A percentile compares a stretch with the other conserved stretches of the same genome.
phyloP scores from a whole-genome alignment of 2,329 filamentous ascomycete species.

The Domatiomyces globalis region DNA sequence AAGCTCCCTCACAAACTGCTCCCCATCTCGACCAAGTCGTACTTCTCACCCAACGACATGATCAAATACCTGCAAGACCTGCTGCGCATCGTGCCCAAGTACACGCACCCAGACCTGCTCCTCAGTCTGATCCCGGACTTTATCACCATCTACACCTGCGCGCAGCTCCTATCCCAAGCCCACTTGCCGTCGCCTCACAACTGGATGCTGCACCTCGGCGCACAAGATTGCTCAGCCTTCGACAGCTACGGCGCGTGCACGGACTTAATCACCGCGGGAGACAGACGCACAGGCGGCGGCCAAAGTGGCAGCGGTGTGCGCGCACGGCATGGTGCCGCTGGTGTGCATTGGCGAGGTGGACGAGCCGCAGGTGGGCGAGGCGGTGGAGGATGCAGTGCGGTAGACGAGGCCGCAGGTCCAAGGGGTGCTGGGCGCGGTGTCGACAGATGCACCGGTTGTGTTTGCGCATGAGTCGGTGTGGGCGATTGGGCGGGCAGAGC shows the following conservation, averaged over 20 bases:
- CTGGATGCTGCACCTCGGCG: conserved; percentile 47
- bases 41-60: conserved; percentile 56
- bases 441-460: conserved; percentile 52
- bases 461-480: conserved; percentile 81
- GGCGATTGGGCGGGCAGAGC: conserved; percentile 65
- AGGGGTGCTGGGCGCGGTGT: conserved; percentile 47
- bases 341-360: conserved; percentile 66
- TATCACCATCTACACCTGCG: conserved; percentile 44
- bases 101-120: conserved; percentile 38
- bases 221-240: conserved; percentile 61
- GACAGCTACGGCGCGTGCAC: conserved; percentile 56
- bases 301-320: conserved; percentile 55
- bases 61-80: conserved; percentile 41
- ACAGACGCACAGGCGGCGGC: conserved; percentile 52
- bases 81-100: conserved; percentile 29
- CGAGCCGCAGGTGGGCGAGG: conserved; percentile 28
- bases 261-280: conserved; percentile 64
- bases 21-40: conserved; percentile 66
- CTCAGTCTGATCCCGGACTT: conserved; percentile 71
- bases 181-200: conserved; percentile 22
- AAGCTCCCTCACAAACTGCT: conserved; percentile 46
- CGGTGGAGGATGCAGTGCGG: conserved; percentile 44
- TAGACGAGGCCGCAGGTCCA: conserved; percentile 55
- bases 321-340: conserved; percentile 59
- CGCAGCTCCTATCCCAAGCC: conserved; percentile 26